Percentiles rank a stretch among this genome's conserved stretches.
Evolutionary conservation across 805 yeast genomes (phyloP).

Genomic region (Candida andamanensis): DNA sequence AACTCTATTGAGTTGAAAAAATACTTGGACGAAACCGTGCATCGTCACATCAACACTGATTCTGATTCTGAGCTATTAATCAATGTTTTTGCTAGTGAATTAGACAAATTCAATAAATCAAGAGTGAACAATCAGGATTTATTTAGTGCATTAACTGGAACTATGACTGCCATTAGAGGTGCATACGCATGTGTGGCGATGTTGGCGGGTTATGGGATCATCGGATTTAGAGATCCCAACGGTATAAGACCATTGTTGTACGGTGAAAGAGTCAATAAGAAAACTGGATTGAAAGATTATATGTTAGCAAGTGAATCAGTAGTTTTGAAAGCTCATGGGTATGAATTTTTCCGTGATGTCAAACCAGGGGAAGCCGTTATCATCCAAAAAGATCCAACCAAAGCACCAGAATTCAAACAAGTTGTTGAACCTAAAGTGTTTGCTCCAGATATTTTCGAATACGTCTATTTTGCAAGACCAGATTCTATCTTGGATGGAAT

Average conservation of each 20-base stretch:
- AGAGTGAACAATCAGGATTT: constrained; percentile 90
- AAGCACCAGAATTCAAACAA: constrained; percentile 77
- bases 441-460: constrained; percentile 95
- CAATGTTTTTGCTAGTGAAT: constrained; percentile 86
- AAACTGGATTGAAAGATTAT: constrained; percentile 72
- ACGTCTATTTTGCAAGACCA: constrained; percentile 96
- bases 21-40: constrained; percentile 88
- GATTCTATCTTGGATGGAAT: constrained; percentile 96
- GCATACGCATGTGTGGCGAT: constrained; percentile 96
- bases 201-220: constrained; percentile 92
- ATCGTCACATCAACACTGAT: constrained; percentile 96
- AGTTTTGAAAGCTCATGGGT: constrained; percentile 89
- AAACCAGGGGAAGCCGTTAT: constrained; percentile 96
- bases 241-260: constrained; percentile 89
- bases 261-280: constrained; percentile 67
- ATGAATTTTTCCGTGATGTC: constrained; percentile 71
- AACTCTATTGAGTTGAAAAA: constrained; percentile 73
- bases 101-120: constrained; percentile 86
- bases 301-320: constrained; percentile 96
- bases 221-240: constrained; percentile 96
- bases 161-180: constrained; percentile 78
- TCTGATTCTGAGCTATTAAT: constrained; percentile 88
- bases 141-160: constrained; percentile 79
- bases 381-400: constrained; percentile 56
- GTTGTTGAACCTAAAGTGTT: constrained; percentile 73